Evolutionary conservation across 768 basidiomycete species (phyloP), one percentile per base, ranked within the genome.

Genomic region (Dacryopinax primogenitus): DNA sequence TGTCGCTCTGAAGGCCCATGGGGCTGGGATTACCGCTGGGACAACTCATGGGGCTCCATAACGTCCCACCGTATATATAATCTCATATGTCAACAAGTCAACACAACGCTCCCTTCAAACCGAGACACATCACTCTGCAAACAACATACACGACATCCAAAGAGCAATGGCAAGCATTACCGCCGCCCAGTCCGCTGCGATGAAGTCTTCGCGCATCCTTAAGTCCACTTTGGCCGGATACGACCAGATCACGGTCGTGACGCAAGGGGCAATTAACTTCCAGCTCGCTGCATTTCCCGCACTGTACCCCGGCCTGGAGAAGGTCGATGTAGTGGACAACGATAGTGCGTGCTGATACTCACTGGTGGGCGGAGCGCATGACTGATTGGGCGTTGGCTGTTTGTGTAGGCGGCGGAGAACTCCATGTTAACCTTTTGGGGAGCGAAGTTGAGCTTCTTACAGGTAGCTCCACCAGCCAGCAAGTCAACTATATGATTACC

Each of bases 201-300:
- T 47, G 45, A 47, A 47, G 23, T 6, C 13, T 13, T 9, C 13
- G n/a, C 45, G 45, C 23, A 9, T 47, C 7, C 11, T 9, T 26
- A 21, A 21, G 12, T 39, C 37, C 45, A 47, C 45, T 13, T 23
- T 47, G 13, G 23, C 12, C 9, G 45, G 45, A 6, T 47, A 47
- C 45, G 45, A 47, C n/a, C 45, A 47, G 45, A 47, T 47, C 23
- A 47, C 45, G 12, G 45, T 47, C 23, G 45, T 47, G 11, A 11
- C 45, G 7, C 45, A 47, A 47, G 45, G 45, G 23, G 45, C 45
- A 7, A 47, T 47, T 23, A 47, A 47, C 45, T 47, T 47, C 45
- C 45, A 47, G 45, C 45, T 47, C n/a, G 45, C 45, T 21, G 45
- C 45, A 6, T 47, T 47, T 47, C 45, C 45, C 12, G 45, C 45